These are phyloP conservation scores for Beauveria rudraprayagi DNA, from an alignment of 2,329 filamentous ascomycete genomes.

Conservation along the genomic window DNA sequence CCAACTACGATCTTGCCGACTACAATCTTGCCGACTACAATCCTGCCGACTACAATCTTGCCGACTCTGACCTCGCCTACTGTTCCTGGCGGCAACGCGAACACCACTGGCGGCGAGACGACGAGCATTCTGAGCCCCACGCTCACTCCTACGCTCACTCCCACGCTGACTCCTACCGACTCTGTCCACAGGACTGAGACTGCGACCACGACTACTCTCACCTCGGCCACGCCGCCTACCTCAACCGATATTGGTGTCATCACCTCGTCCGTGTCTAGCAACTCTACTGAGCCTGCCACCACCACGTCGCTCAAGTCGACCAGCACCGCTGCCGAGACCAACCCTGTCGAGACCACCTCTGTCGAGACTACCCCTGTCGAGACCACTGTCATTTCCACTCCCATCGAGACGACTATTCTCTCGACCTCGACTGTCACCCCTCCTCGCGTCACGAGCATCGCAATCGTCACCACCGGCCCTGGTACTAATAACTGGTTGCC, in stretches of 20 bases:
- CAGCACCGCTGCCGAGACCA: not conserved
- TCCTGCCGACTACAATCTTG: not conserved
- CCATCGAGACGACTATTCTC: constrained; percentile 11
- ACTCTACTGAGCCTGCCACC: not conserved
- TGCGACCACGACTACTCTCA: not conserved
- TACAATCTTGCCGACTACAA: not conserved
- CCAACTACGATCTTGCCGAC: not conserved
- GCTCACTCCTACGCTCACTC: not conserved
- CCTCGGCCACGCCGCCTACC: not conserved
- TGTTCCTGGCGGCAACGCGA: constrained; percentile 4
- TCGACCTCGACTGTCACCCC: not conserved
- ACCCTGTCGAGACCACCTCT: not conserved
- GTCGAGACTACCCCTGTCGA: not conserved
- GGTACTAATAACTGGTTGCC: constrained; percentile 44
- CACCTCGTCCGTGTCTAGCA: not conserved
- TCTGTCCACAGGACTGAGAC: not conserved
- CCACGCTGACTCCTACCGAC: not conserved
- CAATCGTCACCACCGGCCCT: constrained; percentile 34
- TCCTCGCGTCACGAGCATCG: constrained; percentile 31
- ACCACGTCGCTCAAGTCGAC: not conserved
- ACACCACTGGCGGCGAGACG: constrained; percentile 5
- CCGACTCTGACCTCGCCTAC: constrained; percentile 2
- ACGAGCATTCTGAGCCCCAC: constrained; percentile 3
- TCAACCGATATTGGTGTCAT: constrained; percentile 11
- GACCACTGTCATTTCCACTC: not conserved